These are phyloP conservation scores for Cutaneotrichosporon sp. DNA, from an alignment of 1,284 basidiomycete genomes.

Conservation along the genomic window DNA sequence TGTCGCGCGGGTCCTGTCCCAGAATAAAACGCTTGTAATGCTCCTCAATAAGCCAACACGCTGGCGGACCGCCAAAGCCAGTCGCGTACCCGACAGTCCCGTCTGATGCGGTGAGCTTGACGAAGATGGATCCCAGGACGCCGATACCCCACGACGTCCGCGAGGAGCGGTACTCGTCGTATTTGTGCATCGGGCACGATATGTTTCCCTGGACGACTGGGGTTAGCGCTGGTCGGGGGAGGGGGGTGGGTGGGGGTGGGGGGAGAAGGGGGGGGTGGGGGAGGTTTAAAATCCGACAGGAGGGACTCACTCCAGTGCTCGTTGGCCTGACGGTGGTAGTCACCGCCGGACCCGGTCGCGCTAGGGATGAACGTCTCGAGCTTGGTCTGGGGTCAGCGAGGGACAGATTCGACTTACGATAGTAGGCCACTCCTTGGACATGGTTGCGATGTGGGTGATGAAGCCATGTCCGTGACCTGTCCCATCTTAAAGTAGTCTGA, in stretches of 20 bases:
- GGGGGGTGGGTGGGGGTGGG: not conserved
- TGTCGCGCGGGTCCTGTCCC: slow-evolving; percentile 58
- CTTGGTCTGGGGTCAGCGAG: slow-evolving; percentile 33
- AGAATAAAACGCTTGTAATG: slow-evolving; percentile 59
- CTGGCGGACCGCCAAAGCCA: slow-evolving; percentile 59
- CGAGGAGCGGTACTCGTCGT: slow-evolving; percentile 56
- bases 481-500: not conserved
- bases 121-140: slow-evolving; percentile 57
- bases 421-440: slow-evolving; percentile 27
- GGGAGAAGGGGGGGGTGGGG: slow-evolving; percentile 3
- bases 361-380: slow-evolving; percentile 55
- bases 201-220: slow-evolving; percentile 51
- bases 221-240: slow-evolving; percentile 13
- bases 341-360: slow-evolving; percentile 56
- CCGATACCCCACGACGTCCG: slow-evolving; percentile 56
- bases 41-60: slow-evolving; percentile 60
- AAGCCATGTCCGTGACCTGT: not conserved
- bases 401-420: slow-evolving; percentile 21
- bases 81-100: slow-evolving; percentile 58
- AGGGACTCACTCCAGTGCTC: slow-evolving; percentile 50
- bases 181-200: slow-evolving; percentile 56
- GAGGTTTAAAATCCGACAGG: not conserved
- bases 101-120: slow-evolving; percentile 57
- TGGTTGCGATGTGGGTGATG: slow-evolving; percentile 10
- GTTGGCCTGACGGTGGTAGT: slow-evolving; percentile 56